Evolutionary conservation across 306 rosid species (phyloP).

Genomic region (Hippophae gyantsensis): DNA sequence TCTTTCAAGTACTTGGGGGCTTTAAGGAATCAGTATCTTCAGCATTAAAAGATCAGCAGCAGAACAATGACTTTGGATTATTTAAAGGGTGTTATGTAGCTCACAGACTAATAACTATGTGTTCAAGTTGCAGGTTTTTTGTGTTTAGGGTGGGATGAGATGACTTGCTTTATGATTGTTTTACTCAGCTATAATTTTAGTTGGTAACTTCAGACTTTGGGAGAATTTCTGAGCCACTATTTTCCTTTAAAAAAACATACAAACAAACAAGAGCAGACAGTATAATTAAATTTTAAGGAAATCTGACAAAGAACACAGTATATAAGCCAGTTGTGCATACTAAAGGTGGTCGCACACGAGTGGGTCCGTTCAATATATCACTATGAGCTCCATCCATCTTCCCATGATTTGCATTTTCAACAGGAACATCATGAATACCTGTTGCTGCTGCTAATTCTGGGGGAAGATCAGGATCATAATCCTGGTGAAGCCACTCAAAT

Average conservation of each 20-base stretch:
- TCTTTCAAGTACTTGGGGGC: too few relatives aligned
- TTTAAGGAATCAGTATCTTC: too few relatives aligned
- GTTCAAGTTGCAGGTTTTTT: too few relatives aligned
- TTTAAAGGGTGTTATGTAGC: too few relatives aligned
- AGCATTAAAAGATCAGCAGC: too few relatives aligned
- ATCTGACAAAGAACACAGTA: not conserved
- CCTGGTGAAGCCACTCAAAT: slow-evolving; percentile 39
- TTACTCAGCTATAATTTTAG: too few relatives aligned
- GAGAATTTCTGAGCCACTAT: too few relatives aligned
- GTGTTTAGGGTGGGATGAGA: too few relatives aligned
- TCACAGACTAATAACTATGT: too few relatives aligned
- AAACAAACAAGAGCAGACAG: not conserved
- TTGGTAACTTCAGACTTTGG: too few relatives aligned
- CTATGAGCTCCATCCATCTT: slow-evolving; percentile 54
- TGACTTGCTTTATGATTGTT: too few relatives aligned
- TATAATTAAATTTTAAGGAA: not conserved
- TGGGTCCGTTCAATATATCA: slow-evolving; percentile 50
- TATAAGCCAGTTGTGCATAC: slow-evolving; percentile 38
- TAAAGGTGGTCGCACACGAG: slow-evolving; percentile 67
- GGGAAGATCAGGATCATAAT: slow-evolving; percentile 96
- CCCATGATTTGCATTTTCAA: slow-evolving; percentile 43
- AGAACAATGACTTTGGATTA: too few relatives aligned
- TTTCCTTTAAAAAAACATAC: not conserved
- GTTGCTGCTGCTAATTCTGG: slow-evolving; percentile 97
- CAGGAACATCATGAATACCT: slow-evolving; percentile 54